Base-by-base conservation (phyloP, 345 rosid genomes). In the Moringa oleifera region DNA sequence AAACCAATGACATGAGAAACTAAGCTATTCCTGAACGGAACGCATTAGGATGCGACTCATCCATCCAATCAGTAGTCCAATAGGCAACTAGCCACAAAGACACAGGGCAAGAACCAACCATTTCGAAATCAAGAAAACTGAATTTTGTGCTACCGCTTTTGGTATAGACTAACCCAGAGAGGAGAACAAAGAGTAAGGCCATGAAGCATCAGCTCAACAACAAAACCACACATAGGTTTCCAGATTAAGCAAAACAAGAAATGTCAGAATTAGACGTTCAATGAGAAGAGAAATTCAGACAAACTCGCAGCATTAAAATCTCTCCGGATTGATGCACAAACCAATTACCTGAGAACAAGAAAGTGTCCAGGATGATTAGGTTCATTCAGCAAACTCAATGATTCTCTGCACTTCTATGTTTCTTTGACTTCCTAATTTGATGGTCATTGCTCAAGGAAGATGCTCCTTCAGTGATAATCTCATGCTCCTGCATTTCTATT, bases 351-450 rank as follows among this genome's bases (percentile, higher is more conserved):
- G 15, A 53, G 7, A 36, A 51, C 36, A 41, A 41, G 47, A 4
- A 1, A 41, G 12, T 41, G 13, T 41, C 47, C 37, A 4, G 12
- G 47, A 15, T 41, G 47, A 41, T 7, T 7, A 41, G 47, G 17
- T 2, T 28, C 8, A 28, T 4, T 4, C 47, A 57, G 25, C 20
- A 56, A 49, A 18, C 54, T 74, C 59, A 73, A 66, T 71, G 52
- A 50, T 61, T 63, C 55, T 71, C 66, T 0, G 46, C 53, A 55
- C 21, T 61, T 67, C 65, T 74, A 47, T 17, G 75, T 46, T 73
- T 82, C 78, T 80, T 83, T 46, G 83, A 61, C 76, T 63, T 71
- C 53, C 73, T 75, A 8, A 51, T 36, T 36, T 18, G 57, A 37
- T 54, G 55, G 20, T 55, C 59, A 59, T 59, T 52, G 53, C 25